phyloP scores from a whole-genome alignment of 179 eudicot genomes.

The Beta corolliflora region DNA sequence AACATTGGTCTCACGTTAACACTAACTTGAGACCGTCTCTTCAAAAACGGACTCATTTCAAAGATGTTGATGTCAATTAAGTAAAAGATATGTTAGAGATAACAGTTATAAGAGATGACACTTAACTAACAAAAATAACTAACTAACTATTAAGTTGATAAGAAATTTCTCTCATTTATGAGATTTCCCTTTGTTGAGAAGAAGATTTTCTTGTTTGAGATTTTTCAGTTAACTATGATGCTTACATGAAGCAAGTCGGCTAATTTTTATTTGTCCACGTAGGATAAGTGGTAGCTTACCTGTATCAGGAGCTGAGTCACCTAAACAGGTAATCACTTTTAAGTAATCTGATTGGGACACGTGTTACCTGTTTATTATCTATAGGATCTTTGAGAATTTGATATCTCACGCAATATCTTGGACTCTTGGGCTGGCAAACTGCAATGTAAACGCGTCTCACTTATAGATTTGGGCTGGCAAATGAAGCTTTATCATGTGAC shows the following conservation, averaged over 20 bases:
- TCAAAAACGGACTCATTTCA: too few species aligned
- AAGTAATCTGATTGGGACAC: background rate
- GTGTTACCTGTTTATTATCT: background rate
- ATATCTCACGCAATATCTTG: constrained; percentile 4
- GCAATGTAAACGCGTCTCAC: background rate
- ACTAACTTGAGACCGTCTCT: too few species aligned
- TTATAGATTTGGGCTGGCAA: constrained; percentile 11
- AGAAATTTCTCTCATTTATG: background rate
- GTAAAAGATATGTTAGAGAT: background rate
- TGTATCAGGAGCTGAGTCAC: background rate
- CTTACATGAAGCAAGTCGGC: background rate
- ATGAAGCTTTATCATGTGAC: background rate
- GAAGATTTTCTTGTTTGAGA: background rate
- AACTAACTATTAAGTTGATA: background rate
- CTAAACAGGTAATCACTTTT: background rate
- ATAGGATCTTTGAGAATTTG: constrained; percentile 8
- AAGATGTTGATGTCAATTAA: background rate
- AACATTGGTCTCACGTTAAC: too few species aligned
- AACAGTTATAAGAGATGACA: background rate
- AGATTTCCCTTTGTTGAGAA: background rate
- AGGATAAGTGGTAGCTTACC: constrained; percentile 20
- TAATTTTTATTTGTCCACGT: constrained; percentile 14
- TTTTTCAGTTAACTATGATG: background rate
- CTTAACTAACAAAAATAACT: background rate
- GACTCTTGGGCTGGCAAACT: constrained; percentile 14